These are phyloP conservation scores for Phyllachora maydis DNA, from an alignment of 2,329 filamentous ascomycete genomes.

Conservation along the genomic window DNA sequence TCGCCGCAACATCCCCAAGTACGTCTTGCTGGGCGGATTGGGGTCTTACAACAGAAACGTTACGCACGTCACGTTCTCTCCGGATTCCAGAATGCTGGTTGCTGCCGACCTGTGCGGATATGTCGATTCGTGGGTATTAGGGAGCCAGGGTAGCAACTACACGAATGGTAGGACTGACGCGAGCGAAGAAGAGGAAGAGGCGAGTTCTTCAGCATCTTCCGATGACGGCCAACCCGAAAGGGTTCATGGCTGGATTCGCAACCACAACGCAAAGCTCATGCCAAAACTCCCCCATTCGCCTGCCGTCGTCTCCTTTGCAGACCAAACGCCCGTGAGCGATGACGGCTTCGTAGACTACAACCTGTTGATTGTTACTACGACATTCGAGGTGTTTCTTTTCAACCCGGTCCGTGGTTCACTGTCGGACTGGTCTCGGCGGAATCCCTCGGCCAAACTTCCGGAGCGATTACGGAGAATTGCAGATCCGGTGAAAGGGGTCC, in stretches of 20 bases:
- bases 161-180: constrained; percentile 9
- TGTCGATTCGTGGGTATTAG: constrained; percentile 69
- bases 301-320: constrained; percentile 47
- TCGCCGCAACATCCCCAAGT: constrained; percentile 29
- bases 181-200: constrained; percentile 11
- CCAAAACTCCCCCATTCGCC: constrained; percentile 46
- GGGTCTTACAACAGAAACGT: constrained; percentile 63
- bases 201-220: too few relatives aligned
- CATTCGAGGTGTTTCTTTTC: constrained; percentile 53
- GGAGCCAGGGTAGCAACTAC: constrained; percentile 29
- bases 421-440: constrained; percentile 70
- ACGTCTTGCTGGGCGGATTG: constrained; percentile 40
- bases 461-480: constrained; percentile 51
- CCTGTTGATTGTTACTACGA: constrained; percentile 31
- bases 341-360: constrained; percentile 21
- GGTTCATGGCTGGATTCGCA: constrained; percentile 63
- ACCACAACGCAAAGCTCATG: constrained; percentile 47
- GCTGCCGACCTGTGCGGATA: constrained; percentile 67
- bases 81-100: constrained; percentile 60
- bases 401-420: constrained; percentile 58
- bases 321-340: constrained; percentile 16
- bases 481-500: constrained; percentile 62
- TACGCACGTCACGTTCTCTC: constrained; percentile 55
- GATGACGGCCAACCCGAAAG: constrained; percentile 17
- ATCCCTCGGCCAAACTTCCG: constrained; percentile 57